Percentiles rank a stretch among this genome's conserved stretches.
phyloP scores from a whole-genome alignment of 1,284 basidiomycete species.

The Trametes sp. region DNA sequence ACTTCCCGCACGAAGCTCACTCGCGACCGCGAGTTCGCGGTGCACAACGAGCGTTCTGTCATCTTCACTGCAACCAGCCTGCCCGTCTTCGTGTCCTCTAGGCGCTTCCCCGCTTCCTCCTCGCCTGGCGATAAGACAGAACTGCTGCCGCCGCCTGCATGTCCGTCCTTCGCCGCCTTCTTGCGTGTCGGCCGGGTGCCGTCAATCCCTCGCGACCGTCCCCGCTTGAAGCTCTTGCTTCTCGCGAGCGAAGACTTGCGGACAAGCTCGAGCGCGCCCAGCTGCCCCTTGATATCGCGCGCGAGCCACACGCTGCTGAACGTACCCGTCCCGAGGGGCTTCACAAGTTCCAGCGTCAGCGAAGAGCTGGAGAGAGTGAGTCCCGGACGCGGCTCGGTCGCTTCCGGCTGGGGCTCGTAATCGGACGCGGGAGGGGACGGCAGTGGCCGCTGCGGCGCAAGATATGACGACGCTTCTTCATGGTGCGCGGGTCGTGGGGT shows the following conservation, averaged over 20 bases:
- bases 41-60: slow-evolving; percentile 67
- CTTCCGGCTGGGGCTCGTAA: slow-evolving; percentile 17
- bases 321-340: slow-evolving; percentile 73
- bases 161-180: slow-evolving; percentile 27
- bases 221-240: slow-evolving; percentile 40
- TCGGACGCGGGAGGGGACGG: slow-evolving; percentile 25
- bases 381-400: slow-evolving; percentile 28
- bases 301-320: slow-evolving; percentile 85
- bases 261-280: slow-evolving; percentile 43
- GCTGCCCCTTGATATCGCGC: slow-evolving; percentile 52
- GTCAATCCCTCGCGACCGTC: slow-evolving; percentile 34
- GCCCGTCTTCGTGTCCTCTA: slow-evolving; percentile 34
- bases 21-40: slow-evolving; percentile 71
- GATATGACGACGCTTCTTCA: slow-evolving; percentile 21
- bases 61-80: slow-evolving; percentile 86
- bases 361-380: slow-evolving; percentile 35
- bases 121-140: slow-evolving; percentile 24
- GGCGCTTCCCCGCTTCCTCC: slow-evolving; percentile 6
- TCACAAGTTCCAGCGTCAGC: slow-evolving; percentile 53
- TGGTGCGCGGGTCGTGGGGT: slow-evolving; percentile 16
- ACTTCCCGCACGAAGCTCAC: slow-evolving; percentile 90
- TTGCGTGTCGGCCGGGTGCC: slow-evolving; percentile 34
- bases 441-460: slow-evolving; percentile 12
- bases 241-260: slow-evolving; percentile 47
- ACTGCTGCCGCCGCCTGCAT: slow-evolving; percentile 25